phyloP scores from a whole-genome alignment of 75 land plant genomes.

The Cryptomeria japonica region DNA sequence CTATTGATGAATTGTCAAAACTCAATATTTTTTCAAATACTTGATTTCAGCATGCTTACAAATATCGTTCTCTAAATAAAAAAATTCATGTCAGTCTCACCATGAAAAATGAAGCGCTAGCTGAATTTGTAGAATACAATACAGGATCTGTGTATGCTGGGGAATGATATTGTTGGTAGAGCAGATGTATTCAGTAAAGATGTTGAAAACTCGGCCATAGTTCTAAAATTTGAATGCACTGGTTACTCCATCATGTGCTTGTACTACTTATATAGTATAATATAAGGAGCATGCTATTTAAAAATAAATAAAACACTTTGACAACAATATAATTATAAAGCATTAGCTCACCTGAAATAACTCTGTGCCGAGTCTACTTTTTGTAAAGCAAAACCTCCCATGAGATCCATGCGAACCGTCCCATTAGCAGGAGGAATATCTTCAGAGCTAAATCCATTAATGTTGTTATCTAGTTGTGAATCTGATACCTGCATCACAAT shows the following conservation, averaged over 20 bases:
- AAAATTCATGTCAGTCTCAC: background rate
- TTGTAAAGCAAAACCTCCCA: constrained; percentile 89
- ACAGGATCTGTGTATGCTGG: background rate
- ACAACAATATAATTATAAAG: background rate
- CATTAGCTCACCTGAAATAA: constrained; percentile 71
- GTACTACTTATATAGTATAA: background rate
- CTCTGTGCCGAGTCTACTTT: constrained; percentile 57
- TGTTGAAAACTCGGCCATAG: background rate
- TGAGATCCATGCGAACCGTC: constrained; percentile 72
- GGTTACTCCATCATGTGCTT: background rate
- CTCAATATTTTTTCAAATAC: background rate
- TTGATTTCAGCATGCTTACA: background rate
- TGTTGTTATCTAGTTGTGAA: constrained; percentile 31
- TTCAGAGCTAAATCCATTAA: constrained; percentile 56
- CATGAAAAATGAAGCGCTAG: background rate
- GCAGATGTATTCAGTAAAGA: background rate
- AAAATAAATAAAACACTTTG: background rate
- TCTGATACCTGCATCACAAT: constrained; percentile 37
- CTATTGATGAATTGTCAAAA: background rate
- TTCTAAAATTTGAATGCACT: background rate
- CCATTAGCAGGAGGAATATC: constrained; percentile 62
- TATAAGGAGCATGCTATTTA: background rate
- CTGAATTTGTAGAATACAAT: background rate
- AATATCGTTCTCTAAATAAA: background rate
- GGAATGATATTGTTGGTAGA: background rate